These are phyloP conservation scores for Russula dissimulans DNA, from an alignment of 768 basidiomycete genomes.

Conservation along the genomic window DNA sequence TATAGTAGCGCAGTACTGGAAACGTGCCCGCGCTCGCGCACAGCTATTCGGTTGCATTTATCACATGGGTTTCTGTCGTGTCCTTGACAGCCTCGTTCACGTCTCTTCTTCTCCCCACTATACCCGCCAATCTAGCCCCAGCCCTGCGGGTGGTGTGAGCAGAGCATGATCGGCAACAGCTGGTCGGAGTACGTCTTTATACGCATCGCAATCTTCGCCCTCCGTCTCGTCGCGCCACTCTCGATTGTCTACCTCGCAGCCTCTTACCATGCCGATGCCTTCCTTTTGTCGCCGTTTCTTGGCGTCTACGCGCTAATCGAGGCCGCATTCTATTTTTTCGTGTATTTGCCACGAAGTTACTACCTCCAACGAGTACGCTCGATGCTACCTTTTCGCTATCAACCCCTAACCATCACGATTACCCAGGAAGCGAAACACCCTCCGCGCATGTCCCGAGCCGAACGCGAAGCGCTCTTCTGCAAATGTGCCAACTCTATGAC, in stretches of 20 bases:
- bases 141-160: too few relatives aligned
- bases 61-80: not conserved
- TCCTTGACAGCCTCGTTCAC: not conserved
- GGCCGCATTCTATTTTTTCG: slow-evolving; percentile 37
- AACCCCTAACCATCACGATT: not conserved
- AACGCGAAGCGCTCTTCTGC: slow-evolving; percentile 41
- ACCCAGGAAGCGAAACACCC: slow-evolving; percentile 27
- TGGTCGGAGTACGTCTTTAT: slow-evolving; percentile 48
- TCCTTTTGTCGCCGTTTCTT: slow-evolving; percentile 27
- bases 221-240: slow-evolving; percentile 43
- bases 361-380: slow-evolving; percentile 40
- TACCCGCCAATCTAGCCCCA: not conserved
- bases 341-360: slow-evolving; percentile 40
- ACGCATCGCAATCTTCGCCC: slow-evolving; percentile 32
- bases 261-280: slow-evolving; percentile 22
- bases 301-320: slow-evolving; percentile 35
- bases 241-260: slow-evolving; percentile 33
- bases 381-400: not conserved
- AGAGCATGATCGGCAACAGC: slow-evolving; percentile 26
- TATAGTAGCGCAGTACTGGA: too few relatives aligned
- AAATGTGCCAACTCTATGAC: slow-evolving; percentile 30
- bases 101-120: not conserved
- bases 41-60: not conserved
- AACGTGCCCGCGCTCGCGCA: too few relatives aligned
- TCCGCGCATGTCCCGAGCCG: slow-evolving; percentile 31